These are phyloP conservation scores for Chamaecrista fasciculata DNA, from an alignment of 306 rosid species.

Conservation along the genomic window DNA sequence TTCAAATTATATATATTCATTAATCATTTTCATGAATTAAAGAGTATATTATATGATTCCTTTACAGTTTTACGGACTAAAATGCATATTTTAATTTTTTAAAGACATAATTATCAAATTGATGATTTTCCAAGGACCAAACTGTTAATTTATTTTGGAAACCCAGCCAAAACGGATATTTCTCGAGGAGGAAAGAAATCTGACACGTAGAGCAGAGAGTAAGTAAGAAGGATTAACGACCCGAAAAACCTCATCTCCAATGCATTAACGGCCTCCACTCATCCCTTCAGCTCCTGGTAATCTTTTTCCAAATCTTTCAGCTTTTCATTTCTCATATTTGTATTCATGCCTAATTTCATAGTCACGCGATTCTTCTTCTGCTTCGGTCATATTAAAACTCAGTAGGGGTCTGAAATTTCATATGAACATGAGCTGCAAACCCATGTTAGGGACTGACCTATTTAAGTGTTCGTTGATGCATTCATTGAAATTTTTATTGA, in stretches of 20 bases:
- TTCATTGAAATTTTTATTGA: too few relatives aligned
- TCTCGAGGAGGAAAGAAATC: background rate
- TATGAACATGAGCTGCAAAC: background rate
- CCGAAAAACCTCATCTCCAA: conserved; percentile 7
- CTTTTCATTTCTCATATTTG: background rate
- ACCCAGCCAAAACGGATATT: too few relatives aligned
- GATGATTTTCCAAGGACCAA: too few relatives aligned
- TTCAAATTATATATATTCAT: too few relatives aligned
- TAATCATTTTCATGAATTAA: too few relatives aligned
- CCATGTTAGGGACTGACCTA: background rate
- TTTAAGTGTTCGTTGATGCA: background rate
- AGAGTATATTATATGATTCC: too few relatives aligned
- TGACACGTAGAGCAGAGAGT: background rate
- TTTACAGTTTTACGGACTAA: too few relatives aligned
- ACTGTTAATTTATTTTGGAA: too few relatives aligned
- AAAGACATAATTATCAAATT: too few relatives aligned
- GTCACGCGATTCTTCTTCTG: background rate
- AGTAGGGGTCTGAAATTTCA: too few relatives aligned
- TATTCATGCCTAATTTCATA: background rate
- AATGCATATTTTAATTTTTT: too few relatives aligned
- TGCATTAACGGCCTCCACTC: conserved; percentile 26
- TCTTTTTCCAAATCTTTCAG: background rate
- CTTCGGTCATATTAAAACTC: too few relatives aligned
- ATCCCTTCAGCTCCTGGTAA: conserved; percentile 10
- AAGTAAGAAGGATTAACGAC: background rate